Evolutionary conservation across 2,329 filamentous ascomycete genomes (phyloP).

Genomic region (Botrytis galanthina): DNA sequence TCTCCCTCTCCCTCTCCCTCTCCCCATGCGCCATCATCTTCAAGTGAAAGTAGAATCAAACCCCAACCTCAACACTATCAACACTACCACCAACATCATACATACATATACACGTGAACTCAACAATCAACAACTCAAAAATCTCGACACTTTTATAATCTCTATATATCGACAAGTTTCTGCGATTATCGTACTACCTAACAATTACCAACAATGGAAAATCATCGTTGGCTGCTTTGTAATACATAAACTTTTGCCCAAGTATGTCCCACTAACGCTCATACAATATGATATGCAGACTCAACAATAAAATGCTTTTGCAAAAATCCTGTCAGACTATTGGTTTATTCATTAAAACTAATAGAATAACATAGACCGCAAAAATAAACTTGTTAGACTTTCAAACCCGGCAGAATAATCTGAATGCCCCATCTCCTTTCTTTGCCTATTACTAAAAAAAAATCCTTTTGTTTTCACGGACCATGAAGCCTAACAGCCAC

Average conservation of each 20-base stretch:
- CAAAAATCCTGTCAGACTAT: neutral
- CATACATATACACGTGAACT: neutral
- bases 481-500: constrained; percentile 24
- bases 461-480: neutral
- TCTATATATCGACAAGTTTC: neutral
- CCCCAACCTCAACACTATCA: too few relatives aligned
- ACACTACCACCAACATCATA: neutral
- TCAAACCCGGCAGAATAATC: neutral
- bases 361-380: neutral
- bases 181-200: neutral
- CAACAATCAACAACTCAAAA: neutral
- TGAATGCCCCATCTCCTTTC: neutral
- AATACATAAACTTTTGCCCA: neutral
- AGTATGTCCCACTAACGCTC: neutral
- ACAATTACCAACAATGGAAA: neutral
- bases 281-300: neutral
- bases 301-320: neutral
- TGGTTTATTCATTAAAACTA: neutral
- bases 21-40: neutral
- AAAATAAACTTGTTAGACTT: neutral
- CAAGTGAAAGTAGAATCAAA: neutral
- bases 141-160: neutral
- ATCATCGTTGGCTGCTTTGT: neutral
- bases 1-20: too few relatives aligned
- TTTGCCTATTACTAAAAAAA: neutral